Evolutionary conservation across 2,329 filamentous ascomycete species (phyloP).

Genomic region (Elsinoe ampelina): DNA sequence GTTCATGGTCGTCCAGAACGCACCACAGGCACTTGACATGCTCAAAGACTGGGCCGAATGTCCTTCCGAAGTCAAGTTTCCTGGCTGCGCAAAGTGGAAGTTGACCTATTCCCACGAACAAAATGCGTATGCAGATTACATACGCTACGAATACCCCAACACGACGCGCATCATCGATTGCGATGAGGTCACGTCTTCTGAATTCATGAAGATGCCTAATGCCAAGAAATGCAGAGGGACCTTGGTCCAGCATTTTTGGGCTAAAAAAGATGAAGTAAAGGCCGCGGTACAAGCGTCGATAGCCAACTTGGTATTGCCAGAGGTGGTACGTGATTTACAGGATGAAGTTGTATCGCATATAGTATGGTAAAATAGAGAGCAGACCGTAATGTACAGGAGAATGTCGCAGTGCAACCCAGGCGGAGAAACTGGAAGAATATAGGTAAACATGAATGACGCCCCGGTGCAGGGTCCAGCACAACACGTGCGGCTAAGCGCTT

Average conservation of each 20-base stretch:
- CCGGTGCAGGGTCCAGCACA: too few species aligned
- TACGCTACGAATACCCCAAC: slow-evolving; percentile 28
- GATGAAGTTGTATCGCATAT: background rate
- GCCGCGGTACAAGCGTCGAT: background rate
- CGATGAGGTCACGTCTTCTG: slow-evolving; percentile 23
- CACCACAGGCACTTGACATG: slow-evolving; percentile 24
- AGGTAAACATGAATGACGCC: too few species aligned
- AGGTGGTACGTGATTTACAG: background rate
- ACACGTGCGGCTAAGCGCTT: too few species aligned
- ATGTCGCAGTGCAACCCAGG: too few species aligned
- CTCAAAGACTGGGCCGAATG: slow-evolving; percentile 27
- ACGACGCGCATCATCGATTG: slow-evolving; percentile 30
- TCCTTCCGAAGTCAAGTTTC: slow-evolving; percentile 26
- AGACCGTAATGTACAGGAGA: too few species aligned
- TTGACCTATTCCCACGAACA: slow-evolving; percentile 26
- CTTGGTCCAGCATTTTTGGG: slow-evolving; percentile 30
- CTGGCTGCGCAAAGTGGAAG: slow-evolving; percentile 26
- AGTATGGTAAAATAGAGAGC: background rate
- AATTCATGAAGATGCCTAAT: background rate
- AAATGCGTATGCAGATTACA: slow-evolving; percentile 27
- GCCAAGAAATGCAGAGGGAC: slow-evolving; percentile 26
- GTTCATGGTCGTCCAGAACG: slow-evolving; percentile 36
- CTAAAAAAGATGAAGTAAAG: background rate
- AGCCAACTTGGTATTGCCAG: slow-evolving; percentile 1
- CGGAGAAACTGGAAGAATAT: too few species aligned